phyloP scores from a whole-genome alignment of 2,329 filamentous ascomycete genomes.

The Aspergillus nomiae region DNA sequence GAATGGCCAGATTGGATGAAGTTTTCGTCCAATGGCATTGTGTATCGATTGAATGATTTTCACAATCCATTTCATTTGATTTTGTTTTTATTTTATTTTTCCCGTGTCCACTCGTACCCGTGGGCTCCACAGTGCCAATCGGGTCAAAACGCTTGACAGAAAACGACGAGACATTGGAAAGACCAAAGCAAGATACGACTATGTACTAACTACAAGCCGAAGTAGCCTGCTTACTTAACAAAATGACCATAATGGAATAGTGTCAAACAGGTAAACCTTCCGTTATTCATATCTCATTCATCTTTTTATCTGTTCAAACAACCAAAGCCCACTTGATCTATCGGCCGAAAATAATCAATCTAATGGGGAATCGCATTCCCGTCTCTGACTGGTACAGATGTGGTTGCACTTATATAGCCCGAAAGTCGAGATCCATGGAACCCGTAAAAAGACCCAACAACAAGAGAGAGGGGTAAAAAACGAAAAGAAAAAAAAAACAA shows the following conservation, averaged over 20 bases:
- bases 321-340: conserved; percentile 6
- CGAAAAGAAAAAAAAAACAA: background rate
- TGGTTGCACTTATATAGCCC: conserved; percentile 1
- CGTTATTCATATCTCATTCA: background rate
- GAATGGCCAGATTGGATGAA: background rate
- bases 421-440: conserved; percentile 6
- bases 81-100: background rate
- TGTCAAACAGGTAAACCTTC: background rate
- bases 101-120: background rate
- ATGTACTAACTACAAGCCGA: background rate
- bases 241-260: background rate
- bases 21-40: background rate
- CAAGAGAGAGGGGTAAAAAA: conserved; percentile 1
- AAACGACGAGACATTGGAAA: background rate
- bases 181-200: too few relatives aligned
- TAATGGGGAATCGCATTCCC: background rate
- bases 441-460: background rate
- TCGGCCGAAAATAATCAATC: conserved; percentile 1
- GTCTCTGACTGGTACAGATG: conserved; percentile 18
- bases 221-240: background rate
- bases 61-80: background rate
- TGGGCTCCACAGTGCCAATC: conserved; percentile 1
- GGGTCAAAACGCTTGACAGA: background rate
- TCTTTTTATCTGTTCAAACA: background rate
- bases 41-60: background rate